phyloP scores from a whole-genome alignment of 2,329 filamentous ascomycete genomes.

The Clarireedia paspali region DNA sequence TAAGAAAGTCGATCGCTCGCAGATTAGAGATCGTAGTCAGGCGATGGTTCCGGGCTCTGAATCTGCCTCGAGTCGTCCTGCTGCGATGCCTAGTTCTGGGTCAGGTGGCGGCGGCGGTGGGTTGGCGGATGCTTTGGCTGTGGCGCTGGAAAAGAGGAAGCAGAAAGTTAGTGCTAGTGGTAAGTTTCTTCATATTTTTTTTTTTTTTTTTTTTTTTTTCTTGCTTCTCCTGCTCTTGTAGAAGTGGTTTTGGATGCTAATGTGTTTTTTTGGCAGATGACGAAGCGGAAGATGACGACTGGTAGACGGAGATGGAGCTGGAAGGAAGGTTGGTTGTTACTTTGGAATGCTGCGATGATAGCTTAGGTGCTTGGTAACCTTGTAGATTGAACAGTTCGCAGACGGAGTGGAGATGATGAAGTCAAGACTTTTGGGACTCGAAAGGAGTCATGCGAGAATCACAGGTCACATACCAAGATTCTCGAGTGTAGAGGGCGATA shows the following conservation, averaged over 20 bases:
- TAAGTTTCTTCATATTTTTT: constrained; percentile 44
- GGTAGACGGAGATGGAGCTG: constrained; percentile 35
- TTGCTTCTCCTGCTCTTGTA: constrained; percentile 25
- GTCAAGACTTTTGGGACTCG: neutral
- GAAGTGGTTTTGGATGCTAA: neutral
- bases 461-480: no score
- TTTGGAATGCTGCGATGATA: neutral
- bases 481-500: neutral
- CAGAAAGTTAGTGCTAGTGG: constrained; percentile 91
- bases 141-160: constrained; percentile 74
- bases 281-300: constrained; percentile 70
- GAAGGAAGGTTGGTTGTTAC: neutral
- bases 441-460: no score
- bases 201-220: neutral
- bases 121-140: constrained; percentile 77
- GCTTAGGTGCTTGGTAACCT: neutral
- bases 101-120: constrained; percentile 48
- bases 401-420: neutral
- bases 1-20: constrained; percentile 64
- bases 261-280: constrained; percentile 48
- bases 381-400: neutral
- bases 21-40: constrained; percentile 65
- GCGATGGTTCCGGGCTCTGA: constrained; percentile 43
- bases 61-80: constrained; percentile 14
- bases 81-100: constrained; percentile 44